Percentiles rank a stretch among this genome's conserved stretches.
phyloP scores from a whole-genome alignment of 495 filamentous ascomycete genomes.

The Sordaria brevicollis region DNA sequence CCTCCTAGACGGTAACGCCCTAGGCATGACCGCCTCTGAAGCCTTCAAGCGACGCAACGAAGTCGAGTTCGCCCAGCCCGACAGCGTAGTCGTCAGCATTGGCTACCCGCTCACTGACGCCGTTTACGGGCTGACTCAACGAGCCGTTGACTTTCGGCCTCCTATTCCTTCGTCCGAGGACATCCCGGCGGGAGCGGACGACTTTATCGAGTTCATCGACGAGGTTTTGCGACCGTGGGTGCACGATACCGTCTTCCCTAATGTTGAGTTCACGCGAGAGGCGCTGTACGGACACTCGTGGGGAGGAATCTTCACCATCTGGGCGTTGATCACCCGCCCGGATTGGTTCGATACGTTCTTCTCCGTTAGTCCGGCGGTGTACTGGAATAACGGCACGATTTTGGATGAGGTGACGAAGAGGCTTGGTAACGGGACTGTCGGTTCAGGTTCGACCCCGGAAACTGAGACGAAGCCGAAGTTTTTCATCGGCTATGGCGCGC shows the following conservation, averaged over 20 bases:
- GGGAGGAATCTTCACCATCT: conserved; percentile 10
- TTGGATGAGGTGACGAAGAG: conserved; percentile 5
- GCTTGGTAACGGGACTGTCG: conserved; percentile 4
- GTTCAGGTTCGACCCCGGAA: not conserved
- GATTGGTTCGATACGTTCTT: conserved; percentile 12
- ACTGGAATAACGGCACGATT: conserved; percentile 7
- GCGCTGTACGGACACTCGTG: conserved; percentile 14
- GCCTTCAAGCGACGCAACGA: conserved; percentile 11
- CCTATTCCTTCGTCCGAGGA: not conserved
- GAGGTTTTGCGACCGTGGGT: conserved; percentile 11
- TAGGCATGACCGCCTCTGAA: conserved; percentile 14
- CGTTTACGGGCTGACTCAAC: conserved; percentile 8
- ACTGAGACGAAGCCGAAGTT: not conserved
- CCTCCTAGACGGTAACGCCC: conserved; percentile 19
- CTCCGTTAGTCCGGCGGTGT: conserved; percentile 6
- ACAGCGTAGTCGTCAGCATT: conserved; percentile 16
- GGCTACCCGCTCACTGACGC: conserved; percentile 16
- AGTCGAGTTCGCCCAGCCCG: conserved; percentile 6
- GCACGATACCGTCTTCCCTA: conserved; percentile 5
- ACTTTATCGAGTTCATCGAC: conserved; percentile 9
- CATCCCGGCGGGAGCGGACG: conserved; percentile 3
- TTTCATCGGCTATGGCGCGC: conserved; percentile 7
- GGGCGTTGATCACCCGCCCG: conserved; percentile 6
- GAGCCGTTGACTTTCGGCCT: conserved; percentile 8
- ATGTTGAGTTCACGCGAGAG: conserved; percentile 9